phyloP scores from a whole-genome alignment of 2,329 filamentous ascomycete genomes.

The Exserohilum rostratum region DNA sequence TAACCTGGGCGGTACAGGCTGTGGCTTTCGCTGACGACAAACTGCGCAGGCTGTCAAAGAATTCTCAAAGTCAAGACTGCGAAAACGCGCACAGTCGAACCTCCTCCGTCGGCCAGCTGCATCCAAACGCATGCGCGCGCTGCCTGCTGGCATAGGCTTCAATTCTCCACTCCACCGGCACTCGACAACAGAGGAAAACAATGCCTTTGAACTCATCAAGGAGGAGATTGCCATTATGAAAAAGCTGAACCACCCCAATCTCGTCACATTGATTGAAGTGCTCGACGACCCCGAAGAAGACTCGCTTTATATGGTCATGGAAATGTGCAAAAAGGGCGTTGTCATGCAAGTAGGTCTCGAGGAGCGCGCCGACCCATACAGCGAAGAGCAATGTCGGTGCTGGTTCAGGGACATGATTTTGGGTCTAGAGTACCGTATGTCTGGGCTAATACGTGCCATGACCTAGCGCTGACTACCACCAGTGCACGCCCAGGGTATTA shows the following conservation, averaged over 20 bases:
- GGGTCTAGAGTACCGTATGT: constrained; percentile 88
- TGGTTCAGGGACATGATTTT: constrained; percentile 96
- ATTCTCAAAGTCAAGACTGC: constrained; percentile 89
- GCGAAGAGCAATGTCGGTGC: constrained; percentile 78
- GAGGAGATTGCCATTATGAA: constrained; percentile 99
- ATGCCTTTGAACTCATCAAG: constrained; percentile 83
- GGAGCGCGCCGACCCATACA: constrained; percentile 80
- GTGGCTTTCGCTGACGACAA: constrained; percentile 38
- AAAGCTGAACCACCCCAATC: constrained; percentile 90
- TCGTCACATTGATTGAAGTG: constrained; percentile 93
- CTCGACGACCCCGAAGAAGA: constrained; percentile 95
- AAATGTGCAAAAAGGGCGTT: constrained; percentile 98
- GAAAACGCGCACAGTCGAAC: constrained; percentile 89
- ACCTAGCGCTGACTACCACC: constrained; percentile 28
- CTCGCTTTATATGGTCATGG: constrained; percentile 96
- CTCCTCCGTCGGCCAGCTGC: constrained; percentile 72
- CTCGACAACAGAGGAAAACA: constrained; percentile 65
- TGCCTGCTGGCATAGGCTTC: constrained; percentile 60
- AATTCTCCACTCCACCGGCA: constrained; percentile 69
- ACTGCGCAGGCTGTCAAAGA: constrained; percentile 83
- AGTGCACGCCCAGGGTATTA: constrained; percentile 93
- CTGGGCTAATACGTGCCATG: not conserved
- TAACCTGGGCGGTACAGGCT: constrained; percentile 24
- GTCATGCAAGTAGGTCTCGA: constrained; percentile 95
- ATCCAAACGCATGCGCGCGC: constrained; percentile 59